Evolutionary conservation across 164 flowering plant genomes (phyloP).

Genomic region (Vitis labrusca): DNA sequence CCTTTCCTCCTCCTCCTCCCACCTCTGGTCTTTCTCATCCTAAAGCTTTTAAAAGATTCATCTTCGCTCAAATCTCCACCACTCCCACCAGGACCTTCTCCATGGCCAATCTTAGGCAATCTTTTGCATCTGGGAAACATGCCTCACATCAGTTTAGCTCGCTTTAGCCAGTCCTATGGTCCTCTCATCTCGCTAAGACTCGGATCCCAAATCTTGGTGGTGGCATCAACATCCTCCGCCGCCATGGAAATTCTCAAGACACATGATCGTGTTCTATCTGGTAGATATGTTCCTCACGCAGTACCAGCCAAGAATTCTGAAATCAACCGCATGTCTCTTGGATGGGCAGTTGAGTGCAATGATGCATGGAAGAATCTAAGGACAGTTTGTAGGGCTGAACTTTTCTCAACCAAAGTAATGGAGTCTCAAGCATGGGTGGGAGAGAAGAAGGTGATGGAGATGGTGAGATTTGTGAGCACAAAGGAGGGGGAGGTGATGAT

Average conservation of each 20-base stretch:
- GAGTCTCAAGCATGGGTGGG: slow-evolving; percentile 28
- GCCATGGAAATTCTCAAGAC: slow-evolving; percentile 35
- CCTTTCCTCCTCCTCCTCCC: too few species aligned
- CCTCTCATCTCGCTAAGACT: slow-evolving; percentile 34
- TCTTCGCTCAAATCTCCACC: too few species aligned
- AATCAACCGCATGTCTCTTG: slow-evolving; percentile 9
- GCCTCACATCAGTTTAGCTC: slow-evolving; percentile 24
- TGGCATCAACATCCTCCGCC: slow-evolving; percentile 26
- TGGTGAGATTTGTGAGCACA: slow-evolving; percentile 19
- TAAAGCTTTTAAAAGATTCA: too few species aligned
- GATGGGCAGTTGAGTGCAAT: slow-evolving; percentile 29
- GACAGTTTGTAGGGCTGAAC: slow-evolving; percentile 31
- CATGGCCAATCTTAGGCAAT: slow-evolving; percentile 48
- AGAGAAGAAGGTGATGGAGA: slow-evolving; percentile 29
- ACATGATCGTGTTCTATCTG: slow-evolving; percentile 22
- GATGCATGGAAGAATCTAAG: slow-evolving; percentile 39
- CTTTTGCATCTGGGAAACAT: slow-evolving; percentile 14
- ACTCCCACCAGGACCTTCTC: slow-evolving; percentile 41
- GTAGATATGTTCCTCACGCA: slow-evolving; percentile 14
- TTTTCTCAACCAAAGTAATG: slow-evolving; percentile 34
- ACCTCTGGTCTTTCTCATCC: too few species aligned
- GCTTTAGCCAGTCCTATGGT: slow-evolving; percentile 25
- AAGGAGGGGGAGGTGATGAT: slow-evolving; percentile 23
- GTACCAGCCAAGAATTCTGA: background rate
- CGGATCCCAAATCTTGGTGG: slow-evolving; percentile 25